These are phyloP conservation scores for Cercospora berteroae DNA, from an alignment of 2,329 filamentous ascomycete species.

Conservation along the genomic window DNA sequence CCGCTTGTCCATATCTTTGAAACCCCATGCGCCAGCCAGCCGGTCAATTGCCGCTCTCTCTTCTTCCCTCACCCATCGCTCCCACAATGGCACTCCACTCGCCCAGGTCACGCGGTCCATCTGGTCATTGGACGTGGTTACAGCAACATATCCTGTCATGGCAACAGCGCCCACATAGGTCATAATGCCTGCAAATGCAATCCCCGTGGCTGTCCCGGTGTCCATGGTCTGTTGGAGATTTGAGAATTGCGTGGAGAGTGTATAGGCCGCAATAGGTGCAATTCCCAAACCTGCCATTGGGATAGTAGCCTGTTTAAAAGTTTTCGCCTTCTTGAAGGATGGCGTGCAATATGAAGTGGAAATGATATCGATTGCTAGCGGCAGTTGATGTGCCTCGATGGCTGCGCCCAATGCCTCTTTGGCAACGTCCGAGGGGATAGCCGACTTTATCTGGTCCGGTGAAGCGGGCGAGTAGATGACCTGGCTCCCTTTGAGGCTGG, in stretches of 20 bases:
- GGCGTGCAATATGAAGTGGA: constrained; percentile 65
- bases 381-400: constrained; percentile 73
- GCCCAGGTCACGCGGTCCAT: constrained; percentile 93
- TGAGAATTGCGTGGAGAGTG: constrained; percentile 66
- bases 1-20: constrained; percentile 72
- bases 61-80: constrained; percentile 85
- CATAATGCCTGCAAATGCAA: constrained; percentile 76
- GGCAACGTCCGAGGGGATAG: constrained; percentile 69
- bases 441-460: constrained; percentile 60
- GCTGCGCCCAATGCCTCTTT: constrained; percentile 74
- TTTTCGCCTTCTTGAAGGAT: constrained; percentile 66
- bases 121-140: constrained; percentile 88
- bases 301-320: constrained; percentile 62
- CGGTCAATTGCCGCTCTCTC: constrained; percentile 84
- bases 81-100: constrained; percentile 72
- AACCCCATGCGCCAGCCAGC: constrained; percentile 87
- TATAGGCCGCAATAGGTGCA: constrained; percentile 67
- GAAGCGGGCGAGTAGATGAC: constrained; percentile 62
- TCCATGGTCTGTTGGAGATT: constrained; percentile 75
- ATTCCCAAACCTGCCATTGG: constrained; percentile 57
- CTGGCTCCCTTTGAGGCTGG: constrained; percentile 53
- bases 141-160: constrained; percentile 77
- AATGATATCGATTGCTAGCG: constrained; percentile 72
- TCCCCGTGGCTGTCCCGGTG: constrained; percentile 66
- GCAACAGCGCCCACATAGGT: constrained; percentile 80